These are phyloP conservation scores for Ustilago sp. DNA, from an alignment of 1,284 basidiomycete genomes.

Conservation along the genomic window DNA sequence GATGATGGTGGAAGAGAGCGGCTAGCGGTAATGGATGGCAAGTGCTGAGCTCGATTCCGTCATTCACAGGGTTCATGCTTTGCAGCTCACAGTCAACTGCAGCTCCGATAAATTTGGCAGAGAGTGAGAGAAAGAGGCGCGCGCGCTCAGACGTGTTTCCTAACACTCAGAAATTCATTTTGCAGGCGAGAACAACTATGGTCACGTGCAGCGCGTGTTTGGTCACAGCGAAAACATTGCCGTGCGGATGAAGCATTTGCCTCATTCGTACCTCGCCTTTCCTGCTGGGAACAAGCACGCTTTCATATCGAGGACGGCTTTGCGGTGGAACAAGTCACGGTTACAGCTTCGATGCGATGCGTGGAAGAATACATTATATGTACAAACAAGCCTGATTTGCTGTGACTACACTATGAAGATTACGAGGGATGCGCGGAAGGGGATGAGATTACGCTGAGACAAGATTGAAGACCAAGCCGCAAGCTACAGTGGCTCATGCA, in stretches of 20 bases:
- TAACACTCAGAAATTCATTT: constrained; percentile 1
- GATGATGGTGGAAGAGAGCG: not conserved
- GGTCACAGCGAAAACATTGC: not conserved
- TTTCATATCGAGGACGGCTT: not conserved
- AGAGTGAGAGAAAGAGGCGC: constrained; percentile 12
- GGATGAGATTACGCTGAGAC: not conserved
- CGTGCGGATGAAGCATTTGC: not conserved
- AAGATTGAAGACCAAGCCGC: not conserved
- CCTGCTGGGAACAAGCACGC: not conserved
- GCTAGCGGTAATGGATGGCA: not conserved
- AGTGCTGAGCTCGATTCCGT: constrained; percentile 1
- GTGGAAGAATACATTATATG: constrained; percentile 9
- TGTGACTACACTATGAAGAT: not conserved
- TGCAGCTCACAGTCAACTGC: not conserved
- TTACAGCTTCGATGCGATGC: constrained; percentile 1
- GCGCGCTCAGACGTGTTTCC: constrained; percentile 6
- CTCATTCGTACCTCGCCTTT: too few relatives aligned
- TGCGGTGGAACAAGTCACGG: not conserved
- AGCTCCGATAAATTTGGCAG: not conserved
- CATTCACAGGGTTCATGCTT: not conserved
- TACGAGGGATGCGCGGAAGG: not conserved
- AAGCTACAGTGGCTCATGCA: not conserved
- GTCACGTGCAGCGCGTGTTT: constrained; percentile 36
- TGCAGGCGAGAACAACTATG: constrained; percentile 34
- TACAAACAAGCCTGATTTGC: not conserved